Base-by-base conservation (phyloP, 768 basidiomycete species). In the Hypholoma sublateritium region DNA sequence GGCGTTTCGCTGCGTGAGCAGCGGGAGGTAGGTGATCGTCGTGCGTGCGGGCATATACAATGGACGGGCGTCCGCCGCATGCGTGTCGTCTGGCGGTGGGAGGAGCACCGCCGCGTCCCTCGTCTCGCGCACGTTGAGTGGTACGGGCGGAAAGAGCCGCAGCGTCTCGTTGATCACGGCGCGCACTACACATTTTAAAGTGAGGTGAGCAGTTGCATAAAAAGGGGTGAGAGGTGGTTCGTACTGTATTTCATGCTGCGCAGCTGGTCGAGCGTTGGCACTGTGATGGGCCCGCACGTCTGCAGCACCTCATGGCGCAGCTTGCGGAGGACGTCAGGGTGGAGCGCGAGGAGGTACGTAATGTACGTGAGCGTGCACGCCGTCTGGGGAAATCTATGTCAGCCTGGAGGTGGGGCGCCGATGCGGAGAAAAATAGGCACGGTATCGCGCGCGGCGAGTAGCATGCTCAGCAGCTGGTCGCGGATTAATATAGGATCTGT, bases 121-220 rank as follows among this genome's bases (percentile, higher is more conserved):
- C 39, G 75, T 78, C 70, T 87, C 84, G 32, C 88, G 80, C 39
- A 83, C 73, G 63, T 91, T 91, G 41, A 89, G 70, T 6, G 90
- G 89, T 0, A 93, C 87, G 6, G 91, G 88, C 3, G 90, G 90
- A 72, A 87, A 93, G 1, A 93, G 72, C 16, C 91, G 79, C 21
- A 93, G 76, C 0, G 86, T 86, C 65, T 93, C 91, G 59, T 92
- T 88, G 41, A 93, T 81, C 36, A 91, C 87, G 11, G 89, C 89
- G 57, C 84, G 82, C 76, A 89, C 88, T 84, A 66, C 8, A 55
- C 47, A 35, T 56, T 36, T n/a, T n/a, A n/a, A n/a, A n/a, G n/a
- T n/a, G n/a, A 53, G 48, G 43, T 41, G 43, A 48, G 22, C 55
- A 49, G 17, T 50, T 21, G n/a, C 42, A 59, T n/a, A 42, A 12